Evolutionary conservation across 805 yeast species (phyloP), one percentile per base, ranked within the genome.

Genomic region (Candida gorgasii): DNA sequence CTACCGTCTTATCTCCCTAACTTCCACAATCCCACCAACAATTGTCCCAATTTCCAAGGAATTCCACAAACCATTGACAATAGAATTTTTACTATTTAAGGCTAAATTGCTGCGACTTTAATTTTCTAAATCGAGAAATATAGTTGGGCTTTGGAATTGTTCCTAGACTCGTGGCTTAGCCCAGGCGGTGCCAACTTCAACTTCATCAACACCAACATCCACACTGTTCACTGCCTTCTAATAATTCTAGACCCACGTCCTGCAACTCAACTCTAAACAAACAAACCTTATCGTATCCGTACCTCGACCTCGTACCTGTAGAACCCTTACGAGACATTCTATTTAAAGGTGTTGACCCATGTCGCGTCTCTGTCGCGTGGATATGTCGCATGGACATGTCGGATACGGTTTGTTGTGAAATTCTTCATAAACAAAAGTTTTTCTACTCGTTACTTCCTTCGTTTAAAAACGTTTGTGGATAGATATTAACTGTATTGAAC

Each of bases 371-470:
- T 26, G n/a, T n/a, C n/a, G n/a, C n/a, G 20, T 8, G 33, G 15
- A 12, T 14, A 22, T 33, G 36, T 33, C 36, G 36, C n/a, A n/a
- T n/a, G n/a, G n/a, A n/a, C n/a, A n/a, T n/a, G n/a, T n/a, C n/a
- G 27, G 27, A 12, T 34, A 23, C 37, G 37, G 15, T 34, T 34
- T 34, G 37, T 34, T 34, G 37, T 34, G 37, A 34, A 34, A 34
- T 34, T 34, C 37, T 31, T 31, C 35, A 31, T 34, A 24, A 36
- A 36, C 39, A 24, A 36, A 36, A 36, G n/a, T 15, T 36, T 26
- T 36, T 36, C 17, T 26, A 36, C 39, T 27, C 31, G 39, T 36
- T 36, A 17, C 24, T 36, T 36, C 24, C 16, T 36, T 36, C 37
- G 37, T 34, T 23, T 34, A 19, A n/a, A n/a, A 24, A 24, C n/a